These are phyloP conservation scores for Aspergillus pseudoglaucus DNA, from an alignment of 2,329 filamentous ascomycete species.

Conservation along the genomic window DNA sequence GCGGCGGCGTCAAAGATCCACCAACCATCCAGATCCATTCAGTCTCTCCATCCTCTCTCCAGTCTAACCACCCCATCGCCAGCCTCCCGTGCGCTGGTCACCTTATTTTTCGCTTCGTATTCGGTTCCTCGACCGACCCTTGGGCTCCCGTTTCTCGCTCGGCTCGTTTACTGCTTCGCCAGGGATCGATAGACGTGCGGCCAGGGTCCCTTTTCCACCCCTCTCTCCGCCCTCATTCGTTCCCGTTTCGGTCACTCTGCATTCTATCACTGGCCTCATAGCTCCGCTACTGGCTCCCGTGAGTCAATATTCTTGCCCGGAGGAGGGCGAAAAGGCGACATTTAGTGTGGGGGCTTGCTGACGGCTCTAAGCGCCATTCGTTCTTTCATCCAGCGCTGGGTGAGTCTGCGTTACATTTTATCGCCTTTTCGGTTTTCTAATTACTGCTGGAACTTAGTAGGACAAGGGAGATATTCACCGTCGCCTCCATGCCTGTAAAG, in stretches of 20 bases:
- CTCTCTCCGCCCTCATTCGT: constrained; percentile 21
- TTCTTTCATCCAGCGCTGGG: not conserved
- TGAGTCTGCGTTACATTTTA: not conserved
- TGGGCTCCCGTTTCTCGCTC: not conserved
- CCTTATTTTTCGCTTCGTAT: not conserved
- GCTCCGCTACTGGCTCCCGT: not conserved
- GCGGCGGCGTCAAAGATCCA: constrained; percentile 33
- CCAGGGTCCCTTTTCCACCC: constrained; percentile 19
- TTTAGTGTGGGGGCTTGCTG: not conserved
- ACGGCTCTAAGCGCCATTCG: not conserved
- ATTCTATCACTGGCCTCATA: constrained; percentile 4
- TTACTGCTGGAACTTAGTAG: constrained; percentile 11
- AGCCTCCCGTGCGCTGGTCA: constrained; percentile 6
- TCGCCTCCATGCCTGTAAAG: not conserved
- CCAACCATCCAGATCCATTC: constrained; percentile 28
- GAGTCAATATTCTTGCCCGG: not conserved
- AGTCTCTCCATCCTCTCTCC: constrained; percentile 17
- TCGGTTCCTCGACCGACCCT: constrained; percentile 1
- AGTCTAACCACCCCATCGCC: constrained; percentile 2
- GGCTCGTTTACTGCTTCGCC: not conserved
- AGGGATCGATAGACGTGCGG: constrained; percentile 7
- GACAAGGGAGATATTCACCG: not conserved
- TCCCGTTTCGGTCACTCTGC: constrained; percentile 8
- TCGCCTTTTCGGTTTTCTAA: not conserved
- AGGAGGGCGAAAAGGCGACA: not conserved